Conservation (phyloP, 108 stramenopile genomes). For the Craspedostauros australis region DNA sequence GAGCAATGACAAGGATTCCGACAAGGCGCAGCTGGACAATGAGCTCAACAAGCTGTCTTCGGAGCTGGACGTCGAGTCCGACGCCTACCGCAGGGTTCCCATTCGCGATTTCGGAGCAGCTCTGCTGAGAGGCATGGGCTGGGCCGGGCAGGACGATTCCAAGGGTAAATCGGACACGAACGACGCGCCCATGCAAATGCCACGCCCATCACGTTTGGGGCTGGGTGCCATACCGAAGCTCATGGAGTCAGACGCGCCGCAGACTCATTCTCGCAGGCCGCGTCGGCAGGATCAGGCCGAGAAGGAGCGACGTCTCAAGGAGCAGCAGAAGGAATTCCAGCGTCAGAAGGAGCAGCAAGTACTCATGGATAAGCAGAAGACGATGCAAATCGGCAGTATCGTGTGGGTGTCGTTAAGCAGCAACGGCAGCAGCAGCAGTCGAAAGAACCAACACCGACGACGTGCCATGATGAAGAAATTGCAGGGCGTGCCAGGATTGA, state of each 20-base stretch:
- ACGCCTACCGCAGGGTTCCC: constrained; percentile 56
- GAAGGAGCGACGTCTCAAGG: constrained; percentile 41
- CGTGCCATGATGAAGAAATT: constrained; percentile 56
- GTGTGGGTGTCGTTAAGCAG: constrained; percentile 30
- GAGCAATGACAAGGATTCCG: constrained; percentile 11
- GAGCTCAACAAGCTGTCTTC: constrained; percentile 17
- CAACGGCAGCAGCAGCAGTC: neutral
- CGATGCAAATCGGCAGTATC: constrained; percentile 72
- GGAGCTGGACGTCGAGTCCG: constrained; percentile 36
- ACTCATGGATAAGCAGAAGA: constrained; percentile 58
- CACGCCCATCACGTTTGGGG: constrained; percentile 77
- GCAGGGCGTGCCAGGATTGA: constrained; percentile 79
- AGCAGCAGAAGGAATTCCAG: constrained; percentile 49
- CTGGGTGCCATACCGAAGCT: constrained; percentile 76
- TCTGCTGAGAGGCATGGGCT: constrained; percentile 87
- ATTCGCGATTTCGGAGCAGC: constrained; percentile 87
- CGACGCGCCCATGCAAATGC: constrained; percentile 23
- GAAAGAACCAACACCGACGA: neutral
- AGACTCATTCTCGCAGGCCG: constrained; percentile 6
- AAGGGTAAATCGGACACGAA: constrained; percentile 1
- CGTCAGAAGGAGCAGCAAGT: constrained; percentile 33
- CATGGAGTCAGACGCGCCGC: constrained; percentile 14
- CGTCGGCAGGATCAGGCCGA: constrained; percentile 54
- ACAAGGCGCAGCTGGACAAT: constrained; percentile 16
- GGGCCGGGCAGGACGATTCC: constrained; percentile 45